These are phyloP conservation scores for Marvania coccoides DNA, from an alignment of 139 green algal species.

Conservation along the genomic window DNA sequence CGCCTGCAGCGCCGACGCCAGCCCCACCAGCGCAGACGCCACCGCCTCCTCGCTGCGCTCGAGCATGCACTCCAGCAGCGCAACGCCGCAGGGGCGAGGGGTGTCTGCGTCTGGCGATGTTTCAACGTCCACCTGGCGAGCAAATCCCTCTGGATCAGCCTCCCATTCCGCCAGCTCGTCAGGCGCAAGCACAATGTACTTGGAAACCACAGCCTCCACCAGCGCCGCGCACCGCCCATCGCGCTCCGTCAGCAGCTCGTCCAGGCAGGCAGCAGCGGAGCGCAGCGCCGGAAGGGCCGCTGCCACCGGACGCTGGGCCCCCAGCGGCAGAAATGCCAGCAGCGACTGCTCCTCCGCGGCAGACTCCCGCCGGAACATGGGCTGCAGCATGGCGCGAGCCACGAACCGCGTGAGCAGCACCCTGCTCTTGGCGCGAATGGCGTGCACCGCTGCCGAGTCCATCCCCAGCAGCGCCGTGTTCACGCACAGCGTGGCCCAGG, in stretches of 20 bases:
- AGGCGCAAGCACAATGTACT: constrained; percentile 62
- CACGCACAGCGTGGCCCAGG: constrained; percentile 48
- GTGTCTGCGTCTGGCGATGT: constrained; percentile 65
- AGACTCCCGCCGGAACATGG: constrained; percentile 51
- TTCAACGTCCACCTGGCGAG: constrained; percentile 58
- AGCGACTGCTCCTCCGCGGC: neutral
- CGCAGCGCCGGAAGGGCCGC: neutral
- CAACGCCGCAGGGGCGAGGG: constrained; percentile 60
- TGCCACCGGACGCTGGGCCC: neutral
- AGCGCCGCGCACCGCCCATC: constrained; percentile 19
- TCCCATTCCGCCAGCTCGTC: constrained; percentile 73
- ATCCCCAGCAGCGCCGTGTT: constrained; percentile 45
- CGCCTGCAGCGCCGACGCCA: constrained; percentile 13
- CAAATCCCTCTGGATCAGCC: constrained; percentile 39
- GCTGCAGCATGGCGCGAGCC: constrained; percentile 56
- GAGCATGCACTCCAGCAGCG: constrained; percentile 69
- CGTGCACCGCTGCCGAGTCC: constrained; percentile 36
- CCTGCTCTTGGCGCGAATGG: constrained; percentile 46
- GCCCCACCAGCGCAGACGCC: constrained; percentile 32
- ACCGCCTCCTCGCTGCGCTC: constrained; percentile 46
- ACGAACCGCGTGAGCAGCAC: constrained; percentile 66
- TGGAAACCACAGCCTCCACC: constrained; percentile 47
- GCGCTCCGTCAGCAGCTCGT: constrained; percentile 12
- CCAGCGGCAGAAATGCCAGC: constrained; percentile 3
- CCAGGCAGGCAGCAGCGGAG: constrained; percentile 4